These are phyloP conservation scores for Leccinum boreale DNA, from an alignment of 768 basidiomycete genomes.

Conservation along the genomic window DNA sequence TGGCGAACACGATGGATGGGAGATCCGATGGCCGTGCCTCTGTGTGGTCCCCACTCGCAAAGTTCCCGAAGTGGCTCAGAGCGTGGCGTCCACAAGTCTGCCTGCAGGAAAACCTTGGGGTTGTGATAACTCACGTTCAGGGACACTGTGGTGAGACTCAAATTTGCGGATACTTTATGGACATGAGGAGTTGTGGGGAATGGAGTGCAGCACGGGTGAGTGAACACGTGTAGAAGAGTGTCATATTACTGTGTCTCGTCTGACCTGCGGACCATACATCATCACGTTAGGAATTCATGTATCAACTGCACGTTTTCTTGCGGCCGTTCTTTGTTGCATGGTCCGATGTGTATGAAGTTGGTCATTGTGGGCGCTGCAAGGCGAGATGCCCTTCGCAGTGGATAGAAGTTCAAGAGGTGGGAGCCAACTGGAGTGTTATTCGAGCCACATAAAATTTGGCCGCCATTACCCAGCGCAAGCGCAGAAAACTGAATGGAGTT, in stretches of 20 bases:
- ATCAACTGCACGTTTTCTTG: background rate
- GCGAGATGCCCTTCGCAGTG: background rate
- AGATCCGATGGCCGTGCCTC: constrained; percentile 23
- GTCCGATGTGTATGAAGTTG: background rate
- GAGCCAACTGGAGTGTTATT: background rate
- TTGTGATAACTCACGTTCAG: constrained; percentile 11
- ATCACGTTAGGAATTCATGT: background rate
- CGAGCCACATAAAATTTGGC: background rate
- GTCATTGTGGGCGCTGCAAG: background rate
- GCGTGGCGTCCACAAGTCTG: constrained; percentile 24
- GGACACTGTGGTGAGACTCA: constrained; percentile 9
- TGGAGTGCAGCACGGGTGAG: constrained; percentile 8
- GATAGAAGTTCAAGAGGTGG: constrained; percentile 5
- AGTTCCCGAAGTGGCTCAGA: constrained; percentile 4
- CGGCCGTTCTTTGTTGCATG: background rate
- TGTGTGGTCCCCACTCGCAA: constrained; percentile 5
- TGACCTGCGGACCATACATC: constrained; percentile 3
- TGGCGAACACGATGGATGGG: constrained; percentile 16
- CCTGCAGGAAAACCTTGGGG: constrained; percentile 20
- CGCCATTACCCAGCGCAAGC: background rate
- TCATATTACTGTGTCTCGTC: background rate
- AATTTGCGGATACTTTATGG: background rate
- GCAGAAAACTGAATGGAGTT: background rate
- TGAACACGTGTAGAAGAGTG: constrained; percentile 20
- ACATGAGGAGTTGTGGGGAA: constrained; percentile 17